Evolutionary conservation across 2,329 filamentous ascomycete species (phyloP), one percentile per base, ranked within the genome.

Genomic region (Ceratocystis colombiana): DNA sequence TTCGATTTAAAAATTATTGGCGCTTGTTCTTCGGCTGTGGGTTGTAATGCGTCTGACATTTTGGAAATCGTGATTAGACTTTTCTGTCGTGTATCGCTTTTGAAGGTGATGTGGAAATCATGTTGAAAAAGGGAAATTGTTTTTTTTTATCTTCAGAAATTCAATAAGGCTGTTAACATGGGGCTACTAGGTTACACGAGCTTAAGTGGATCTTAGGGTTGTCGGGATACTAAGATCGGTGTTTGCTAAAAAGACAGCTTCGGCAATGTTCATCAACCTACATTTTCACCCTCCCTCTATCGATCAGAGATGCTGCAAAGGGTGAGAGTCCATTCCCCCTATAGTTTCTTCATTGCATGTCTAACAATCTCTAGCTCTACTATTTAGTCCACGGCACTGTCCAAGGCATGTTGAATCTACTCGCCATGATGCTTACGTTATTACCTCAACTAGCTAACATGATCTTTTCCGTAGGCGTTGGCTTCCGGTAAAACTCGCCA

Each of bases 371-470:
- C 22, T 57, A 86, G 83, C 75, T 86, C 41, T 84, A 83, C 70
- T 88, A 86, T 72, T 75, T 82, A 17, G 86, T 85, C 67, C 84
- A 88, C 71, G 87, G 87, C 65, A 70, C 70, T 48, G 88, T 90
- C 12, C 87, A 90, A 80, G 87, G 87, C 86, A 76, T 68, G 76
- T 70, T 64, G 6, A 22, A 59, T 5, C 15, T n/a, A 33, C 28
- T 17, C 17, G n/a, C 5, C 2, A 30, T 12, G 6, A 7, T 10
- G 12, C 28, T 55, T 25, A 25, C 3, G 17, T 3, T 33, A 10
- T 22, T 44, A 45, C 17, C 25, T 25, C 57, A 30, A 30, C 41
- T 41, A 62, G 53, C 30, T 22, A 15, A 12, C 5, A 46, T 15
- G 5, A 30, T 57, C 5, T 5, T 30, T 57, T 57, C 22, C 8